Evolutionary conservation across 1,284 basidiomycete genomes (phyloP).

Genomic region (Porodaedalea pini): DNA sequence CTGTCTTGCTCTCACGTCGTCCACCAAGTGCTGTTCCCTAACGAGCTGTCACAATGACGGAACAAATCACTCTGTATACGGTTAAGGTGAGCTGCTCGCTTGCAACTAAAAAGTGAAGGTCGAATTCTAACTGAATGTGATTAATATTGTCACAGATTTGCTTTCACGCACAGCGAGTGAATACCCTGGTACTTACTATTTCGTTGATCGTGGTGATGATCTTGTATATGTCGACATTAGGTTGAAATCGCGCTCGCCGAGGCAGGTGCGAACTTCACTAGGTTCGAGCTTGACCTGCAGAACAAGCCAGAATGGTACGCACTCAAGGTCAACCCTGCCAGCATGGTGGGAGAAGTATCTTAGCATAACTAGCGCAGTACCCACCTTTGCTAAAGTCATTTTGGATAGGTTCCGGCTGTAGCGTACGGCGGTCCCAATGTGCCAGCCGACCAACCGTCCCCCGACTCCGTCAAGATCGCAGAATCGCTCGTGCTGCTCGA

Average conservation of each 20-base stretch:
- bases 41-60: too few relatives aligned
- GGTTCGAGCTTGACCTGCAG: conserved; percentile 50
- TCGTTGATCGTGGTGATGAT: too few relatives aligned
- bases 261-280: conserved; percentile 43
- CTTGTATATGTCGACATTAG: conserved; percentile 31
- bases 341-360: conserved; percentile 43
- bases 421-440: conserved; percentile 54
- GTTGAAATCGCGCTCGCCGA: conserved; percentile 58
- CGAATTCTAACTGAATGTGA: too few relatives aligned
- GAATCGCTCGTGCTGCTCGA: conserved; percentile 63
- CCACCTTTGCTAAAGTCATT: neutral
- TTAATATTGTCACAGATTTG: too few relatives aligned
- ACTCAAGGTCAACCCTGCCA: conserved; percentile 55
- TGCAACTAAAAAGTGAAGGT: too few relatives aligned
- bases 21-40: too few relatives aligned
- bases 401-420: conserved; percentile 46
- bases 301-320: conserved; percentile 67
- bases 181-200: conserved; percentile 10
- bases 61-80: too few relatives aligned
- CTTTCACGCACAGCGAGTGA: conserved; percentile 48
- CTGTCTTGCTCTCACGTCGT: too few relatives aligned
- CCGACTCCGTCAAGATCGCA: conserved; percentile 53
- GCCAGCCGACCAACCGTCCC: conserved; percentile 49
- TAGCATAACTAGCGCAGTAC: neutral
- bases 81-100: too few relatives aligned